Percentiles rank a stretch among this genome's conserved stretches.
Evolutionary conservation across 1,284 basidiomycete genomes (phyloP).

Genomic region (Moesziomyces sp.): DNA sequence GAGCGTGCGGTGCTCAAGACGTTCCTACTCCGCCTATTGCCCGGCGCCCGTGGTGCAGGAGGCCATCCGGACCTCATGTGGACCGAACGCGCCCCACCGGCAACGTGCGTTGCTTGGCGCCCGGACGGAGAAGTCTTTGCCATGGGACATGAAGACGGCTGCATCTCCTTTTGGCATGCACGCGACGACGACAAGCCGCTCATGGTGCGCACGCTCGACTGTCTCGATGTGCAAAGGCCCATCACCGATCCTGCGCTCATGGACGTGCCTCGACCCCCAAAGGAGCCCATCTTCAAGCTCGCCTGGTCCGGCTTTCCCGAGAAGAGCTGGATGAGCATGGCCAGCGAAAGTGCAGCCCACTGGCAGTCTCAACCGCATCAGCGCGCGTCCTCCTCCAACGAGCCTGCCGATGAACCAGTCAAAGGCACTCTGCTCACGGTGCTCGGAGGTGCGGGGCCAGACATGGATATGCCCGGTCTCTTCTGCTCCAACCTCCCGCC

Average conservation of each 20-base stretch:
- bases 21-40: constrained; percentile 59
- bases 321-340: constrained; percentile 56
- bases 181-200: constrained; percentile 84
- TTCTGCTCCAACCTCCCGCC: constrained; percentile 79
- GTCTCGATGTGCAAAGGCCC: constrained; percentile 58
- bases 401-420: constrained; percentile 7
- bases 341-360: constrained; percentile 40
- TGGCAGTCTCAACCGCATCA: constrained; percentile 39
- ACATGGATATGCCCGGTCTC: constrained; percentile 75
- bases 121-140: constrained; percentile 72
- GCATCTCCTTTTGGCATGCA: constrained; percentile 85
- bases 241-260: constrained; percentile 17
- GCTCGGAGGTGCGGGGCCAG: constrained; percentile 75
- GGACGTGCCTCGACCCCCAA: constrained; percentile 24
- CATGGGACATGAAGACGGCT: constrained; percentile 85
- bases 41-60: constrained; percentile 68
- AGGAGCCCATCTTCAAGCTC: constrained; percentile 87
- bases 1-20: constrained; percentile 54
- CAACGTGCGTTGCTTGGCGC: constrained; percentile 79
- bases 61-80: constrained; percentile 72
- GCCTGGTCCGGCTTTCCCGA: constrained; percentile 74
- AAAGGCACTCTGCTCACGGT: constrained; percentile 73
- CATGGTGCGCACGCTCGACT: constrained; percentile 73
- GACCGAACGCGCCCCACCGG: constrained; percentile 76
- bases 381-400: constrained; percentile 10